Percentiles rank a stretch among this genome's conserved stretches.
Evolutionary conservation across 306 rosid species (phyloP).

Genomic region (Abrus precatorius): DNA sequence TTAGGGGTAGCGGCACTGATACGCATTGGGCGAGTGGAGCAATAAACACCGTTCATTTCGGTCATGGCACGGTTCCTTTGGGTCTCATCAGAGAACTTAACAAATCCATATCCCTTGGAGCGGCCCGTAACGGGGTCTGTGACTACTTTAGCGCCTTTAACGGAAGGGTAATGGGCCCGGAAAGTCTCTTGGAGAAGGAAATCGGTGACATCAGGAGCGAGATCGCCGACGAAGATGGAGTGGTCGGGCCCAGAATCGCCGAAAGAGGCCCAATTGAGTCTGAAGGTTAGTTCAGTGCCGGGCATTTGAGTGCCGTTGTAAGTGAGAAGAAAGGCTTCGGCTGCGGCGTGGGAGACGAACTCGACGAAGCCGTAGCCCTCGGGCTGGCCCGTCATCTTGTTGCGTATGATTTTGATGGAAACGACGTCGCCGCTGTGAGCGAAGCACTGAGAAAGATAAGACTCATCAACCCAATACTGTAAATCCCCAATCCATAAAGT

Average conservation of each 20-base stretch:
- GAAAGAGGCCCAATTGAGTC: slow-evolving; percentile 94
- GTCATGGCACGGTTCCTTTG: slow-evolving; percentile 93
- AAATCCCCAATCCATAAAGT: slow-evolving; percentile 96
- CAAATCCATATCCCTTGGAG: slow-evolving; percentile 92
- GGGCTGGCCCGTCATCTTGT: slow-evolving; percentile 84
- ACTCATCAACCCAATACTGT: slow-evolving; percentile 93
- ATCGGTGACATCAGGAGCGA: slow-evolving; percentile 95
- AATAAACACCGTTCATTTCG: slow-evolving; percentile 91
- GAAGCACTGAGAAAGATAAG: slow-evolving; percentile 74
- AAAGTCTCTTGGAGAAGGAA: slow-evolving; percentile 87
- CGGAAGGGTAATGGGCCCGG: slow-evolving; percentile 75
- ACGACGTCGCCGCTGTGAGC: slow-evolving; percentile 91
- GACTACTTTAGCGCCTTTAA: slow-evolving; percentile 92
- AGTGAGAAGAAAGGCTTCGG: slow-evolving; percentile 78
- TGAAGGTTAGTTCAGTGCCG: slow-evolving; percentile 82
- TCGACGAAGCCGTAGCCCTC: slow-evolving; percentile 94
- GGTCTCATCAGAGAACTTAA: slow-evolving; percentile 81
- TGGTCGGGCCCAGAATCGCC: slow-evolving; percentile 92
- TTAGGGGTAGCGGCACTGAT: slow-evolving; percentile 93
- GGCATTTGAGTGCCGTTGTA: slow-evolving; percentile 92
- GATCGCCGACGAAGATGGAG: slow-evolving; percentile 90
- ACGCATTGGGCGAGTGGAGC: slow-evolving; percentile 94
- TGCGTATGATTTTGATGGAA: slow-evolving; percentile 89
- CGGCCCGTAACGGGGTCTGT: slow-evolving; percentile 88
- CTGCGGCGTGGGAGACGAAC: slow-evolving; percentile 86